Evolutionary conservation across 2,329 filamentous ascomycete species (phyloP).

Genomic region (Neofusicoccum laricinum): DNA sequence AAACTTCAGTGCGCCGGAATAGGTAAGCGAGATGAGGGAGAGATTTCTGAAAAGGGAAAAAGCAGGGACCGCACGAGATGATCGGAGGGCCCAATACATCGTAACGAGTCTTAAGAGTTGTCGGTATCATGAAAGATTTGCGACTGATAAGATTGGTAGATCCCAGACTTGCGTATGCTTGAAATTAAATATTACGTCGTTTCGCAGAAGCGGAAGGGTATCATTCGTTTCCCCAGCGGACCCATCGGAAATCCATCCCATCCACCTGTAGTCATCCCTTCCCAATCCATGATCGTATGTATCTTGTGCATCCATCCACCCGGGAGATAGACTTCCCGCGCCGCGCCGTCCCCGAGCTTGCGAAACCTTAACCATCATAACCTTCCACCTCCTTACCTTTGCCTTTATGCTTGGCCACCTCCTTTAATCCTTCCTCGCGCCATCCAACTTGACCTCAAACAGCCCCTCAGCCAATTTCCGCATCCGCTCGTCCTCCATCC

Average conservation of each 20-base stretch:
- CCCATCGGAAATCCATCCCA: background rate
- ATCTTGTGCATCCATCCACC: background rate
- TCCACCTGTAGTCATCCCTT: background rate
- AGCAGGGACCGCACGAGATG: background rate
- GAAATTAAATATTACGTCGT: background rate
- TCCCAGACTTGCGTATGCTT: background rate
- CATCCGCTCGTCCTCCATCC: conserved; percentile 51
- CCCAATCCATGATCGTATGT: no score
- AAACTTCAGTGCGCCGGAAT: background rate
- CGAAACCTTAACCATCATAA: background rate
- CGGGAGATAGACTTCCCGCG: background rate
- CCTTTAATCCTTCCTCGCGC: conserved; percentile 5
- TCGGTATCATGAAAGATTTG: background rate
- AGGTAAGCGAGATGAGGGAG: background rate
- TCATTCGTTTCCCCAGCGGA: background rate
- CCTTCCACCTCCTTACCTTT: background rate
- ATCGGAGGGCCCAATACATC: background rate
- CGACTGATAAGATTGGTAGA: background rate
- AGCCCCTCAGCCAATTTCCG: conserved; percentile 51
- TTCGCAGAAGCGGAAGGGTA: conserved; percentile 2
- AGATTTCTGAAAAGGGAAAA: background rate
- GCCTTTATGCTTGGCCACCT: background rate
- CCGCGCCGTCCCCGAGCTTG: background rate
- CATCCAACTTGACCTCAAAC: conserved; percentile 42
- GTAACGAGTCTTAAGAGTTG: no score